Base-by-base conservation (phyloP, 2,329 filamentous ascomycete genomes). In the Colletotrichum tropicicola region DNA sequence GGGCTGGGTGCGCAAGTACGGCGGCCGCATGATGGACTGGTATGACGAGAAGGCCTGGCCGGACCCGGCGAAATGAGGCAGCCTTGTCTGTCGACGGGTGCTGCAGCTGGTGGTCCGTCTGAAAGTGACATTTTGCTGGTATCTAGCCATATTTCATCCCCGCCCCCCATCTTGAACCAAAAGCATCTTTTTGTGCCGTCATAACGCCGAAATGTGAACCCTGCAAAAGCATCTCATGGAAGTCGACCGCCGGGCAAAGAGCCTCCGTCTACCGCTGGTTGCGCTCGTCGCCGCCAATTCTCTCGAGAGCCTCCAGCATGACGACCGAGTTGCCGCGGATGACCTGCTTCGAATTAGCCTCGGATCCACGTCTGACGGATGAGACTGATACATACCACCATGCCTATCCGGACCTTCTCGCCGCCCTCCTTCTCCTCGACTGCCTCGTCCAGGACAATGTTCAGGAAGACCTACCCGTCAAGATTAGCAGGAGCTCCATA, bases 241-340 rank as follows among this genome's bases (percentile, higher is more conserved):
- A 61, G 17, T 51, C 32, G 48, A 61, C 37, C 44, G 37, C 57
- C 19, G 13, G 28, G n/a, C 12, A 6, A n/a, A 28, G 12, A 30
- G 25, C 15, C 32, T 5, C 27, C 19, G 12, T 32, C 21, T 58
- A 57, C 19, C 78, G 59, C 43, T 73, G 73, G 70, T 79, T 66
- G 66, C 81, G 79, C 69, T 90, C 86, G 73, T 88, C 86, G 64
- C 87, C 87, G 68, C 87, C 88, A 70, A 92, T 91, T 73, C 89
- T 83, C 76, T 90, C 87, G 62, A 92, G 79, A 9, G 89, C 93
- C 81, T 99, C 97, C 59, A 99, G 88, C 95, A 99, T 98, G 59
- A 99, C 94, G 25, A 99, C 94, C 2, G 95, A 97, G 82, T 99
- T 99, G 69, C 96, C 96, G 72, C 97, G 92, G 74, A 99, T 98